Percentiles rank a stretch among this genome's conserved stretches.
These are phyloP conservation scores for Stentor coeruleus DNA, from an alignment of 73 alveolate species.

Conservation along the genomic window DNA sequence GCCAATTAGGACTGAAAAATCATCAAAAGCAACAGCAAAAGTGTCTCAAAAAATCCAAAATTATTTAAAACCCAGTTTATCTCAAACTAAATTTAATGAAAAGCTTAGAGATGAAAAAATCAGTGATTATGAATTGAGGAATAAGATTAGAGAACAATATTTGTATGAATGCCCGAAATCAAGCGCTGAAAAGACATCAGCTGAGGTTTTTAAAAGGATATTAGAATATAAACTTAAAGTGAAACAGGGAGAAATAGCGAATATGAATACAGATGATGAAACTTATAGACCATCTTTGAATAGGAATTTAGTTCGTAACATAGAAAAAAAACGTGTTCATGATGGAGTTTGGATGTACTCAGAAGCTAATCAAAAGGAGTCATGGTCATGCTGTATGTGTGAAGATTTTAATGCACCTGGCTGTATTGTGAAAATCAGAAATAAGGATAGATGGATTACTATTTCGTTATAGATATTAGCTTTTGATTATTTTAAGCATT, in stretches of 20 bases:
- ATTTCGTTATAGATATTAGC: neutral
- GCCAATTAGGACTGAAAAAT: slow-evolving; percentile 32
- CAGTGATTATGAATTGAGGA: slow-evolving; percentile 39
- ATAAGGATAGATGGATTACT: slow-evolving; percentile 42
- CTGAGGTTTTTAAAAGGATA: slow-evolving; percentile 44
- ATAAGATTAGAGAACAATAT: slow-evolving; percentile 34
- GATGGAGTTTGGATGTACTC: slow-evolving; percentile 37
- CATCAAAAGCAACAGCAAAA: slow-evolving; percentile 26
- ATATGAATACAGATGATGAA: slow-evolving; percentile 30
- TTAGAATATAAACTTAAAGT: slow-evolving; percentile 25
- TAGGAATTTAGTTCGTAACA: slow-evolving; percentile 27
- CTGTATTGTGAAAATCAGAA: slow-evolving; percentile 38
- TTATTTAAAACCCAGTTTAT: slow-evolving; percentile 40
- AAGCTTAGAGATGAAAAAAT: slow-evolving; percentile 28
- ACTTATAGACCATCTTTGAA: slow-evolving; percentile 49
- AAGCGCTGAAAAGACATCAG: slow-evolving; percentile 48
- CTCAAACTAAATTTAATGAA: slow-evolving; percentile 29
- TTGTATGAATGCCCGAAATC: slow-evolving; percentile 45
- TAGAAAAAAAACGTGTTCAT: slow-evolving; percentile 35
- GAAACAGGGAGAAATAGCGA: slow-evolving; percentile 10
- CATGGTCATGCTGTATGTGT: slow-evolving; percentile 62
- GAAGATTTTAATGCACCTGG: slow-evolving; percentile 41
- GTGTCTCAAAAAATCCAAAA: slow-evolving; percentile 27
- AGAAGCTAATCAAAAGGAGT: slow-evolving; percentile 25
- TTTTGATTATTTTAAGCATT: neutral